A percentile compares a stretch with the other conserved stretches of the same genome.
Conservation (phyloP, 495 filamentous ascomycete genomes). For the Aspergillus taichungensis region DNA sequence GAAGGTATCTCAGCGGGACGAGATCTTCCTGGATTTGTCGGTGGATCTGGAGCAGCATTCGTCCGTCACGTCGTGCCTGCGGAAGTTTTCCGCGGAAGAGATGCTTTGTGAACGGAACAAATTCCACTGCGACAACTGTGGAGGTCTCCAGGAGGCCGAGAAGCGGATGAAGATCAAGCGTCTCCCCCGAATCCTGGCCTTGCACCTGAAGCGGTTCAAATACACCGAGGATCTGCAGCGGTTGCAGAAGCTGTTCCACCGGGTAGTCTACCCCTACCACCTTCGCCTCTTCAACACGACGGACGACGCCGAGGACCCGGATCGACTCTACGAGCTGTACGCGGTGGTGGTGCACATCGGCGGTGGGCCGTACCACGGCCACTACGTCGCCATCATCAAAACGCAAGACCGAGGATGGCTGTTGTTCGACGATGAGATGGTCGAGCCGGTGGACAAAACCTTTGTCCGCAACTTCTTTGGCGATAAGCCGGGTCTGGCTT, state of each 20-base stretch:
- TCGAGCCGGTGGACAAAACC: conserved; percentile 92
- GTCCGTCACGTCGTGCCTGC: conserved; percentile 89
- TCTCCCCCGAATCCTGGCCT: conserved; percentile 78
- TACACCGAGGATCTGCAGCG: conserved; percentile 92
- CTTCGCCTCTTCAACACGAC: conserved; percentile 96
- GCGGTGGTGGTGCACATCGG: conserved; percentile 98
- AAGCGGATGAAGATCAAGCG: conserved; percentile 99
- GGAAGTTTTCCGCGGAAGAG: conserved; percentile 94
- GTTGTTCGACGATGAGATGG: conserved; percentile 95
- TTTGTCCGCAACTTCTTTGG: conserved; percentile 99
- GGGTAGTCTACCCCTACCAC: conserved; percentile 94
- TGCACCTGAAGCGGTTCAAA: conserved; percentile 96
- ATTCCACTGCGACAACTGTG: conserved; percentile 96
- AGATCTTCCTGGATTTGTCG: conserved; percentile 90
- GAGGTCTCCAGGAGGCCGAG: conserved; percentile 93
- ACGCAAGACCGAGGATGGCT: conserved; percentile 94
- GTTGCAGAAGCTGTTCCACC: conserved; percentile 92
- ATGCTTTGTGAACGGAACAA: conserved; percentile 99
- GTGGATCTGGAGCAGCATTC: conserved; percentile 94
- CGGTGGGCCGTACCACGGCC: conserved; percentile 94
- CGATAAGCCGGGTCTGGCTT: conserved; percentile 81
- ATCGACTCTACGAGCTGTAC: conserved; percentile 92
- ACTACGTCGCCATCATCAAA: conserved; percentile 97
- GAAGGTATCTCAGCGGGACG: conserved; percentile 88
- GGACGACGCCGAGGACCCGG: conserved; percentile 90